These are phyloP conservation scores for Metschnikowia aberdeeniae DNA, from an alignment of 805 yeast genomes.

Conservation along the genomic window DNA sequence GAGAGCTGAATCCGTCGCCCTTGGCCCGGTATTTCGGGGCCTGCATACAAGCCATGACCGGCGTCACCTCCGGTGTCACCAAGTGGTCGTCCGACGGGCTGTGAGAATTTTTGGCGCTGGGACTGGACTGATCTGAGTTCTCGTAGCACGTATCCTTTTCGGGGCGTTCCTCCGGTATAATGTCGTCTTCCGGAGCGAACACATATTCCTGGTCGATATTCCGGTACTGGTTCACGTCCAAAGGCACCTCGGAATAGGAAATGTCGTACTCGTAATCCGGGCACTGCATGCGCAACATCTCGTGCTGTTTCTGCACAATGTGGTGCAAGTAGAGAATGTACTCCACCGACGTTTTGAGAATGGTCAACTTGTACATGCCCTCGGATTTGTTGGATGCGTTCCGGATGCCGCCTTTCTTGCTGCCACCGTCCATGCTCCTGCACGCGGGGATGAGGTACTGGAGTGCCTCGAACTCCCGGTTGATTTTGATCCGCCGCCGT, in stretches of 20 bases:
- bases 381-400: slow-evolving; percentile 41
- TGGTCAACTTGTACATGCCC: slow-evolving; percentile 77
- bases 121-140: too few relatives aligned
- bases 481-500: slow-evolving; percentile 71
- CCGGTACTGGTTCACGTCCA: slow-evolving; percentile 57
- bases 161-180: not conserved
- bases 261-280: slow-evolving; percentile 38
- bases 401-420: slow-evolving; percentile 8
- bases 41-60: not conserved
- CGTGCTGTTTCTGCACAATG: slow-evolving; percentile 48
- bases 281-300: slow-evolving; percentile 30
- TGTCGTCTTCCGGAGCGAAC: slow-evolving; percentile 31
- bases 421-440: slow-evolving; percentile 38
- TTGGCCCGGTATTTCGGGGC: not conserved
- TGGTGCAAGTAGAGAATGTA: slow-evolving; percentile 68
- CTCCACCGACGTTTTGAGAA: slow-evolving; percentile 78
- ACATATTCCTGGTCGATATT: slow-evolving; percentile 54
- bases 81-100: not conserved
- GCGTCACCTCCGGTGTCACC: not conserved
- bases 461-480: slow-evolving; percentile 77
- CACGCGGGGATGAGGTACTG: slow-evolving; percentile 79
- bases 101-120: not conserved
- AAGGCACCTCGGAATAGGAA: slow-evolving; percentile 49
- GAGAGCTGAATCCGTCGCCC: not conserved
- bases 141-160: too few relatives aligned